Percentiles rank a stretch among this genome's conserved stretches.
phyloP scores from a whole-genome alignment of 805 yeast genomes.

The Saccharomyces kudriavzevii region DNA sequence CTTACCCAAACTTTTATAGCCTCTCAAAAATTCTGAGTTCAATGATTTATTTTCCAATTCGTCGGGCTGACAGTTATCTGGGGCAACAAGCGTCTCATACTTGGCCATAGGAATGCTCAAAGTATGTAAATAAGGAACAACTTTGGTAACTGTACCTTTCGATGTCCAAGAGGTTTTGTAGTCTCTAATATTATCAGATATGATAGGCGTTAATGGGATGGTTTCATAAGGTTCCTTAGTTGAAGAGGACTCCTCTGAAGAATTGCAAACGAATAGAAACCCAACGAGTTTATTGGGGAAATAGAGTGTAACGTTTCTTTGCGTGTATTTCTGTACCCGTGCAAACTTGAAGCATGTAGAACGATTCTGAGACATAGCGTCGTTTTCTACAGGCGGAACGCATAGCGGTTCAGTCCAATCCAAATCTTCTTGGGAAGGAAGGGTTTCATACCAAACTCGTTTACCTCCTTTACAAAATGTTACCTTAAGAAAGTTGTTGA shows the following conservation, averaged over 20 bases:
- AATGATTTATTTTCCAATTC: not conserved
- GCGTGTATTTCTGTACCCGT: conserved; percentile 47
- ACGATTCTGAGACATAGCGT: conserved; percentile 17
- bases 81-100: not conserved
- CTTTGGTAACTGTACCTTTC: conserved; percentile 29
- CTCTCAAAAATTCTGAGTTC: not conserved
- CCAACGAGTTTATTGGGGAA: conserved; percentile 58
- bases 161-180: not conserved
- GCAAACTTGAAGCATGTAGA: conserved; percentile 46
- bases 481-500: conserved; percentile 37
- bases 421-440: conserved; percentile 33
- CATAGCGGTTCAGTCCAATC: conserved; percentile 46
- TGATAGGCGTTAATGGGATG: not conserved
- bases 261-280: conserved; percentile 47
- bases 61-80: not conserved
- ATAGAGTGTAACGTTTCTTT: conserved; percentile 37
- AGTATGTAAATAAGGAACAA: conserved; percentile 51
- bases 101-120: conserved; percentile 33
- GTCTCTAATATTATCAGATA: not conserved
- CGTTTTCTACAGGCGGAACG: conserved; percentile 17
- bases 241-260: conserved; percentile 4
- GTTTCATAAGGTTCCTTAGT: not conserved
- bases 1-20: not conserved
- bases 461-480: conserved; percentile 47
- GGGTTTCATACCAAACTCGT: conserved; percentile 36